These are phyloP conservation scores for Pterocarpus macrocarpus DNA, from an alignment of 306 rosid species.

Conservation along the genomic window DNA sequence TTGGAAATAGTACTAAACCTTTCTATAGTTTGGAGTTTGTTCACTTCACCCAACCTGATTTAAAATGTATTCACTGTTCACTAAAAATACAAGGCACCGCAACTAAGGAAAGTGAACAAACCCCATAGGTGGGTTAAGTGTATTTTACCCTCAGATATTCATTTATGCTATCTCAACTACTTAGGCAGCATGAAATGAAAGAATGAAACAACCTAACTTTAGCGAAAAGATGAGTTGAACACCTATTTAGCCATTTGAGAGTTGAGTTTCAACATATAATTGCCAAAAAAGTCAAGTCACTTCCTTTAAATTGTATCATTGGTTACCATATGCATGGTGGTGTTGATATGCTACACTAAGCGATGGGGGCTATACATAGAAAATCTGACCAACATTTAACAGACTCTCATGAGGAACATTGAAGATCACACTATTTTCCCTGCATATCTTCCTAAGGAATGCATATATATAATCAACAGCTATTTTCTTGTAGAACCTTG, in stretches of 20 bases:
- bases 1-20: constrained; percentile 20
- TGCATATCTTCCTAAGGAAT: constrained; percentile 92
- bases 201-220: neutral
- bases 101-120: constrained; percentile 17
- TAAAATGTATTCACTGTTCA: constrained; percentile 1
- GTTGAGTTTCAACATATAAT: constrained; percentile 20
- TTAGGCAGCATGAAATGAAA: constrained; percentile 8
- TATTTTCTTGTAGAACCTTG: constrained; percentile 75
- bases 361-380: constrained; percentile 68
- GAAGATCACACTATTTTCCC: constrained; percentile 94
- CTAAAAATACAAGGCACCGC: neutral
- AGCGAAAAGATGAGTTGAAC: constrained; percentile 21
- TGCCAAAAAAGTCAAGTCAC: neutral
- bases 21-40: constrained; percentile 19
- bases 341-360: constrained; percentile 46
- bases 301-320: constrained; percentile 34
- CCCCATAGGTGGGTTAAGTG: neutral
- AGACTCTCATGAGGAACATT: constrained; percentile 98
- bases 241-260: neutral
- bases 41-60: constrained; percentile 4
- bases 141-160: neutral
- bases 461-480: constrained; percentile 89
- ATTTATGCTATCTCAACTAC: neutral
- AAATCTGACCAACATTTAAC: constrained; percentile 90
- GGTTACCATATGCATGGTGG: constrained; percentile 34